These are phyloP conservation scores for Penicillium griseofulvum DNA, from an alignment of 2,329 filamentous ascomycete genomes.

Conservation along the genomic window DNA sequence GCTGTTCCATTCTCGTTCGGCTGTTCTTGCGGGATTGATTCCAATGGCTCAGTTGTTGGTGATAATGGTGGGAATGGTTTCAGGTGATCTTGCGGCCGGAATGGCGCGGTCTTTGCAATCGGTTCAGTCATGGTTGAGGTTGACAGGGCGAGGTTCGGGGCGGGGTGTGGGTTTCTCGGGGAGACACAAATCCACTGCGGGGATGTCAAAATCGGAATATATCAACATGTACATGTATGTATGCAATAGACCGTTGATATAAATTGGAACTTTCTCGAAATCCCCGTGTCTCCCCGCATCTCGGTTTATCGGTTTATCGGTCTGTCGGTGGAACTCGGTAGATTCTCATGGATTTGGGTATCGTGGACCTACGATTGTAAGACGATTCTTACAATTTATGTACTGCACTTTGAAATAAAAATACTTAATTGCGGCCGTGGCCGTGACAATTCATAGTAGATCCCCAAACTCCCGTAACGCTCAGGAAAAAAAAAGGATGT, in stretches of 20 bases:
- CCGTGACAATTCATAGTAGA: background rate
- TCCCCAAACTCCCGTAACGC: slow-evolving; percentile 2
- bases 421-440: background rate
- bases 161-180: slow-evolving; percentile 1
- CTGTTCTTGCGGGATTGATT: background rate
- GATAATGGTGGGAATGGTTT: slow-evolving; percentile 1
- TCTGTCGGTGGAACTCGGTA: slow-evolving; percentile 8
- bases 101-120: background rate
- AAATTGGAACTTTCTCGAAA: background rate
- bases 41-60: background rate
- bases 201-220: background rate
- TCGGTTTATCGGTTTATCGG: background rate
- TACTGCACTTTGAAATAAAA: background rate
- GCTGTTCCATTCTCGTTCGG: slow-evolving; percentile 7
- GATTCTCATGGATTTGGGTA: slow-evolving; percentile 8
- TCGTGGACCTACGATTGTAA: no score
- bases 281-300: slow-evolving; percentile 6
- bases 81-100: slow-evolving; percentile 6
- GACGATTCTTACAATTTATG: no score
- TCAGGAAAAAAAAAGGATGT: background rate
- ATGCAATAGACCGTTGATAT: background rate
- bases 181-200: slow-evolving; percentile 6
- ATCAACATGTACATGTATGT: background rate
- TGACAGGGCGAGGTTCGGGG: slow-evolving; percentile 2
- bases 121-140: slow-evolving; percentile 1